Evolutionary conservation across 768 basidiomycete genomes (phyloP).

Genomic region (Suillus ampliporus): DNA sequence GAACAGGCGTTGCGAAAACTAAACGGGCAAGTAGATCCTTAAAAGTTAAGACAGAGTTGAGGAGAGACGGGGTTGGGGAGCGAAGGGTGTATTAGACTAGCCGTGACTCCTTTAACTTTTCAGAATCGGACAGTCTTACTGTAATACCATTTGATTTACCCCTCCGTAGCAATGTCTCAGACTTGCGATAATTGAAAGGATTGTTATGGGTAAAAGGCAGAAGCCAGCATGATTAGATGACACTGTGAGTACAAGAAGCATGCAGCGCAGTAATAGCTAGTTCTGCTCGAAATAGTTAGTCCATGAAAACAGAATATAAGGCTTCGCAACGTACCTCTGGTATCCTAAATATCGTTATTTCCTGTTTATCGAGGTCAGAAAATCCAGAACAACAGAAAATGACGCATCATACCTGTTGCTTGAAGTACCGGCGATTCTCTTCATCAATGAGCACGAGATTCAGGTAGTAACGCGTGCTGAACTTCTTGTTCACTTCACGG

Average conservation of each 20-base stretch:
- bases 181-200: neutral
- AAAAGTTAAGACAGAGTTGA: conserved; percentile 14
- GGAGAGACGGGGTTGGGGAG: conserved; percentile 26
- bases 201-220: neutral
- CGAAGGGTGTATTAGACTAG: conserved; percentile 4
- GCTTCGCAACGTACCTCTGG: conserved; percentile 63
- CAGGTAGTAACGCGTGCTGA: conserved; percentile 95
- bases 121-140: neutral
- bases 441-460: conserved; percentile 98
- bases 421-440: conserved; percentile 97
- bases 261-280: conserved; percentile 24
- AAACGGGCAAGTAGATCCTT: neutral
- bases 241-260: conserved; percentile 1
- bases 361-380: conserved; percentile 43
- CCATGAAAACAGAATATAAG: neutral
- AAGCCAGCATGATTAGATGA: neutral
- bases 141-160: neutral
- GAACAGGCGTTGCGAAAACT: neutral
- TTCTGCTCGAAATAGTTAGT: conserved; percentile 36
- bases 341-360: conserved; percentile 91
- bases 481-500: conserved; percentile 99
- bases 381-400: neutral
- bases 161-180: neutral
- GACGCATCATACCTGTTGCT: conserved; percentile 74
- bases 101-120: neutral